Conservation (phyloP, 1,284 basidiomycete species). For the Ceratobasidium sp. region DNA sequence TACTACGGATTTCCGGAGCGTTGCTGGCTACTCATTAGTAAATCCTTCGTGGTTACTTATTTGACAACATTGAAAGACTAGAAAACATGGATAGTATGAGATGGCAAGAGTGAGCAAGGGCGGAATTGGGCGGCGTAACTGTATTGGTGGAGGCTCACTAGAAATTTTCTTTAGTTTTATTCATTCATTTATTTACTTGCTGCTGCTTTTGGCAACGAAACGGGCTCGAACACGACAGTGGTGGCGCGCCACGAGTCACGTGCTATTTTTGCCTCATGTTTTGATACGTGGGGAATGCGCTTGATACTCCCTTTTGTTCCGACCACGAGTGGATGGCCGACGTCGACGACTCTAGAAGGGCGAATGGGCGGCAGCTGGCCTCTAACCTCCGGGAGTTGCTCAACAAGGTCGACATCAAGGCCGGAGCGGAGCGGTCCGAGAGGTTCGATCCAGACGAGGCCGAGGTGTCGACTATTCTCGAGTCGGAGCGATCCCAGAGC, state of each 20-base stretch:
- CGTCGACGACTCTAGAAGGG: slow-evolving; percentile 22
- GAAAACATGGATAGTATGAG: no score
- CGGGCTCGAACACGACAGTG: no score
- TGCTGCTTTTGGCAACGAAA: no score
- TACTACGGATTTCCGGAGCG: no score
- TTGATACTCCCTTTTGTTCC: neutral
- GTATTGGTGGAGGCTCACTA: no score
- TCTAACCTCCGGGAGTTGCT: slow-evolving; percentile 38
- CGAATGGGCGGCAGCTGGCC: slow-evolving; percentile 18
- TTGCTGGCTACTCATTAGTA: no score
- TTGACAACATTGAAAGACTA: no score
- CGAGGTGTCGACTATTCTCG: slow-evolving; percentile 21
- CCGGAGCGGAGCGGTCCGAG: slow-evolving; percentile 7
- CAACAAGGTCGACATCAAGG: slow-evolving; percentile 35
- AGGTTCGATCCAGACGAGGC: neutral
- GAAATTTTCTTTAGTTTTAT: no score
- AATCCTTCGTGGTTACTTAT: no score
- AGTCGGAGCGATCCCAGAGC: slow-evolving; percentile 30
- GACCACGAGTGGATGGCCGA: slow-evolving; percentile 12
- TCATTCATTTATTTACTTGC: no score
- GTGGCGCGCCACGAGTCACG: slow-evolving; percentile 34
- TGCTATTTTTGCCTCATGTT: slow-evolving; percentile 17
- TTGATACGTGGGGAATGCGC: slow-evolving; percentile 29
- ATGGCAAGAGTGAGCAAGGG: no score
- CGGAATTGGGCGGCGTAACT: no score